phyloP scores from a whole-genome alignment of 139 green algal species.

The Astrephomene gubernaculifera region DNA sequence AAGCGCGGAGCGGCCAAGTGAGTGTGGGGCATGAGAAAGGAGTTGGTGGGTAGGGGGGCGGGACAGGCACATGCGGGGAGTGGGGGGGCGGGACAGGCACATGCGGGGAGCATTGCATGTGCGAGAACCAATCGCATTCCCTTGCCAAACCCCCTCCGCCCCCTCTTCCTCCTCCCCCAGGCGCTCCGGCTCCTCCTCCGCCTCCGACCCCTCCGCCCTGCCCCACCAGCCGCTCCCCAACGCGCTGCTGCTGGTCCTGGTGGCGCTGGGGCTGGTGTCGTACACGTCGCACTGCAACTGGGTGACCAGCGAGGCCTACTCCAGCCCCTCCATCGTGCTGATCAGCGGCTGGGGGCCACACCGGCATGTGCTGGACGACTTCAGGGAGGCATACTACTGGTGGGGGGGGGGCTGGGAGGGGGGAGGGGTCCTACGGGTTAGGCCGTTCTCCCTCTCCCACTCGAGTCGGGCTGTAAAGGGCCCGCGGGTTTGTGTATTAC shows the following conservation, averaged over 20 bases:
- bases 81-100: too few species aligned
- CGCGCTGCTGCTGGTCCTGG: conserved; percentile 1
- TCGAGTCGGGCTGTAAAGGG: background rate
- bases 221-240: background rate
- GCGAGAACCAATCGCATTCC: background rate
- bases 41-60: too few species aligned
- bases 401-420: background rate
- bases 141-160: background rate
- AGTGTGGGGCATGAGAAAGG: too few species aligned
- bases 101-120: background rate
- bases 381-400: conserved; percentile 83
- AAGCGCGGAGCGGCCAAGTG: conserved; percentile 9
- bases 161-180: background rate
- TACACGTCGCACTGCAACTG: conserved; percentile 50
- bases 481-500: background rate
- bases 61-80: background rate
- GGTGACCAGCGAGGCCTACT: conserved; percentile 61
- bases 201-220: background rate
- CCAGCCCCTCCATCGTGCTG: conserved; percentile 58
- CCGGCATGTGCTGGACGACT: conserved; percentile 88
- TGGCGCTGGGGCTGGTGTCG: conserved; percentile 38
- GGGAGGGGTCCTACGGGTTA: background rate
- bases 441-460: background rate
- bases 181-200: background rate
- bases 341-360: conserved; percentile 46